These are phyloP conservation scores for Diphasiastrum complanatum DNA, from an alignment of 83 land plant genomes.

Conservation along the genomic window DNA sequence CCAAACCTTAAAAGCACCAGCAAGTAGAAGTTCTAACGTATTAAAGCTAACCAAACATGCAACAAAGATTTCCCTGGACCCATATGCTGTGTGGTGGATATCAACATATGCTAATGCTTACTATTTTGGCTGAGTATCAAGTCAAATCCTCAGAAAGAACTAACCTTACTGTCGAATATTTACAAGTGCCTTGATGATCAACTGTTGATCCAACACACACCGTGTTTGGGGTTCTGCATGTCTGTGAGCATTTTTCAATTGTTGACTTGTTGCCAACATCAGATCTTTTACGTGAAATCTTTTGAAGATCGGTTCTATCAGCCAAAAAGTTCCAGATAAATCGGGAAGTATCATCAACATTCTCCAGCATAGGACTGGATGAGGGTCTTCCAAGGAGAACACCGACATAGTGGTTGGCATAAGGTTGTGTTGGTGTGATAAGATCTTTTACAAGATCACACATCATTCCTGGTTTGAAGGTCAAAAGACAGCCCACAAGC, in stretches of 20 bases:
- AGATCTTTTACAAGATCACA: constrained; percentile 61
- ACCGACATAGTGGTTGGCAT: constrained; percentile 88
- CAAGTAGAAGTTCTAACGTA: not conserved
- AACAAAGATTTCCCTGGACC: too few relatives aligned
- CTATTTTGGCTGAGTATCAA: too few relatives aligned
- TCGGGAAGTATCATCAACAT: constrained; percentile 61
- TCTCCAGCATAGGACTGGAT: constrained; percentile 28
- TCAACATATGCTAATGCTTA: too few relatives aligned
- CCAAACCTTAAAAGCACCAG: not conserved
- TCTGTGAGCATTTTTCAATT: constrained; percentile 40
- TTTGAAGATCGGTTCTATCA: constrained; percentile 43
- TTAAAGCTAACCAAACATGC: too few relatives aligned
- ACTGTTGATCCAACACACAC: constrained; percentile 64
- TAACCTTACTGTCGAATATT: constrained; percentile 79
- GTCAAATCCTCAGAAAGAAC: too few relatives aligned
- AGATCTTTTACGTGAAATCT: too few relatives aligned
- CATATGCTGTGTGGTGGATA: too few relatives aligned
- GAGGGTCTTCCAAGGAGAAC: constrained; percentile 68
- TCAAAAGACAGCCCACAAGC: constrained; percentile 59
- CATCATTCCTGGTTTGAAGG: constrained; percentile 67
- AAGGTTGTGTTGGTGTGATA: constrained; percentile 49
- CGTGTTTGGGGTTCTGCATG: constrained; percentile 48
- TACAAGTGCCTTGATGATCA: constrained; percentile 61
- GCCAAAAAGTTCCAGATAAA: constrained; percentile 94
- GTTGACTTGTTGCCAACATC: not conserved